phyloP scores from a whole-genome alignment of 2,329 filamentous ascomycete genomes.

The Monascus ruber region DNA sequence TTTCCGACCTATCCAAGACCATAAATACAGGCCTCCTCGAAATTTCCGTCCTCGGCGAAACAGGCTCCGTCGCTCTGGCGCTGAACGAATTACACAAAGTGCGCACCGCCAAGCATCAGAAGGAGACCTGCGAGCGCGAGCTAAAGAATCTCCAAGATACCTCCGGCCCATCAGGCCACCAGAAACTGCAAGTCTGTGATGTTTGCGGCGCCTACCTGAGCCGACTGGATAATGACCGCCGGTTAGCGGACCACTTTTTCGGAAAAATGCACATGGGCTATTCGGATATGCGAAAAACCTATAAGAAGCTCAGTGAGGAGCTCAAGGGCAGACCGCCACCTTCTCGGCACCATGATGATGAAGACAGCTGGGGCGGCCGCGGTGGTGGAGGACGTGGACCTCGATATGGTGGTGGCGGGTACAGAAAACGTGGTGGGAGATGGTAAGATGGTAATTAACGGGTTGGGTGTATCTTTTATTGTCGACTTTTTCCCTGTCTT shows the following conservation, averaged over 20 bases:
- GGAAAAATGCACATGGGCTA: slow-evolving; percentile 99
- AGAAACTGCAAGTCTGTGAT: slow-evolving; percentile 97
- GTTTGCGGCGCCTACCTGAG: slow-evolving; percentile 93
- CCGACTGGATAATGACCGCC: slow-evolving; percentile 83
- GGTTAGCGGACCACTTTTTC: slow-evolving; percentile 94
- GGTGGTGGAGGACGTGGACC: slow-evolving; percentile 39
- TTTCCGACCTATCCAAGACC: slow-evolving; percentile 65
- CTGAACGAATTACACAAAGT: slow-evolving; percentile 83
- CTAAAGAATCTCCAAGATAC: slow-evolving; percentile 86
- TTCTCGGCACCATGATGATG: slow-evolving; percentile 44
- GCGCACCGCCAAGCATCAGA: slow-evolving; percentile 65
- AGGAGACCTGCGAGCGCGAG: slow-evolving; percentile 74
- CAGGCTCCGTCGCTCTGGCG: slow-evolving; percentile 67
- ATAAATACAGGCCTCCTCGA: slow-evolving; percentile 77
- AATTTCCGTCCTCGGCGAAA: slow-evolving; percentile 72
- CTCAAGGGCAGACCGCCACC: slow-evolving; percentile 60
- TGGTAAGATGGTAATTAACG: slow-evolving; percentile 17
- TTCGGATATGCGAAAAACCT: slow-evolving; percentile 94
- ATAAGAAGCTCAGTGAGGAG: slow-evolving; percentile 75
- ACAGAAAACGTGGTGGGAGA: slow-evolving; percentile 32
- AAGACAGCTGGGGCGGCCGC: slow-evolving; percentile 40
- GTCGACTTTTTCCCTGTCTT: slow-evolving; percentile 4
- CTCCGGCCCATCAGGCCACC: slow-evolving; percentile 82
- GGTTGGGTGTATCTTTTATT: neutral
- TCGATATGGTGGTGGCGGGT: slow-evolving; percentile 30